phyloP scores from a whole-genome alignment of 441 rosid species.

The Adansonia gregorii region DNA sequence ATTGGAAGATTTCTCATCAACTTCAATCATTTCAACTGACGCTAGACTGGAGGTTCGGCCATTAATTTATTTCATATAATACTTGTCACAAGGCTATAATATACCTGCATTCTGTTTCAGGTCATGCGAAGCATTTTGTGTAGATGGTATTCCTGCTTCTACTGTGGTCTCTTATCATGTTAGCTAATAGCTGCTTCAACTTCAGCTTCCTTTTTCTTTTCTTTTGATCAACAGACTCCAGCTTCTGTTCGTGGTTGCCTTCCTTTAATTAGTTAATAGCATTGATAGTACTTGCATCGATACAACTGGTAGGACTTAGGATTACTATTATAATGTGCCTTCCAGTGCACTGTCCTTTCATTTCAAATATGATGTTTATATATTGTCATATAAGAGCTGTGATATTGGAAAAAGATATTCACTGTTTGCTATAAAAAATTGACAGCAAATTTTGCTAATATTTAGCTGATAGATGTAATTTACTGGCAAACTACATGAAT shows the following conservation, averaged over 20 bases:
- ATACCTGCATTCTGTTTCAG: background rate
- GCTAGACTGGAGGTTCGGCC: slow-evolving; percentile 47
- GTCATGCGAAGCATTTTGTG: slow-evolving; percentile 3
- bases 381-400: background rate
- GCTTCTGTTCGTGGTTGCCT: background rate
- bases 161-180: background rate
- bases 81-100: background rate
- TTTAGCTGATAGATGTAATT: background rate
- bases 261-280: slow-evolving; percentile 11
- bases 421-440: background rate
- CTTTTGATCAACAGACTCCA: background rate
- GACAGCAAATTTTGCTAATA: background rate
- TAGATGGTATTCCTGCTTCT: background rate
- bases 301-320: background rate
- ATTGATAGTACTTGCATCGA: background rate
- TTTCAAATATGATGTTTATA: background rate
- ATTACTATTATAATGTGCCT: background rate
- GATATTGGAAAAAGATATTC: background rate
- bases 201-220: background rate
- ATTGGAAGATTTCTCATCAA: slow-evolving; percentile 91
- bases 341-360: background rate
- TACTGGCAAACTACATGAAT: background rate
- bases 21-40: slow-evolving; percentile 50
- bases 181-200: slow-evolving; percentile 4
- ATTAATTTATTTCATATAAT: background rate